Conservation (phyloP, 768 basidiomycete genomes). For the Cystofilobasidium capitatum region DNA sequence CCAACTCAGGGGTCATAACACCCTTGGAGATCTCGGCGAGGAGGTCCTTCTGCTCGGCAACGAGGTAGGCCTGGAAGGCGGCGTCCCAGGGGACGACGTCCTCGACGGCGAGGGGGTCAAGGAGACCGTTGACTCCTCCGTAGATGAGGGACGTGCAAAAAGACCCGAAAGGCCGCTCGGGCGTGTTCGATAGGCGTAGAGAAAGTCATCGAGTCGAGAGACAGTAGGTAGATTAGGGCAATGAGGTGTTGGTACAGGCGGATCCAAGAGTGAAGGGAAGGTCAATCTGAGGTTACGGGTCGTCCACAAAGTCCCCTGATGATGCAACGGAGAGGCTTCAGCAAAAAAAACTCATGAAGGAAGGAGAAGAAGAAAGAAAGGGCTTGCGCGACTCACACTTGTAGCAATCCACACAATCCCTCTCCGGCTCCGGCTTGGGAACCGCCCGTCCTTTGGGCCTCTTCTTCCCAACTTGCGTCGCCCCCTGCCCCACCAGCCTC, state of each 20-base stretch:
- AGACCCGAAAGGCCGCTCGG: too few relatives aligned
- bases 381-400: slow-evolving; percentile 24
- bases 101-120: slow-evolving; percentile 90
- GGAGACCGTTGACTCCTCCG: slow-evolving; percentile 98
- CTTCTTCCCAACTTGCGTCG: neutral
- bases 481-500: neutral
- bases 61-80: slow-evolving; percentile 81
- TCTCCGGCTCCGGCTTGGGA: slow-evolving; percentile 5
- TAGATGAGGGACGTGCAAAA: slow-evolving; percentile 99
- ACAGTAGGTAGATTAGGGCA: too few relatives aligned
- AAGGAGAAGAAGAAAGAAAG: too few relatives aligned
- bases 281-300: too few relatives aligned
- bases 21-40: slow-evolving; percentile 78
- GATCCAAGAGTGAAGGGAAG: too few relatives aligned
- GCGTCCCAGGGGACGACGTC: slow-evolving; percentile 74
- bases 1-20: slow-evolving; percentile 73
- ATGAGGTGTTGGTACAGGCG: too few relatives aligned
- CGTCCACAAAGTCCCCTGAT: too few relatives aligned
- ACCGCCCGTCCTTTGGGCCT: slow-evolving; percentile 5
- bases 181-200: too few relatives aligned
- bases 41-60: slow-evolving; percentile 60
- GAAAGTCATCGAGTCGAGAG: too few relatives aligned
- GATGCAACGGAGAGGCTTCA: too few relatives aligned
- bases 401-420: slow-evolving; percentile 25
- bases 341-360: too few relatives aligned